These are phyloP conservation scores for Rubroboletus pulcherrimus DNA, from an alignment of 768 basidiomycete genomes.

Conservation along the genomic window DNA sequence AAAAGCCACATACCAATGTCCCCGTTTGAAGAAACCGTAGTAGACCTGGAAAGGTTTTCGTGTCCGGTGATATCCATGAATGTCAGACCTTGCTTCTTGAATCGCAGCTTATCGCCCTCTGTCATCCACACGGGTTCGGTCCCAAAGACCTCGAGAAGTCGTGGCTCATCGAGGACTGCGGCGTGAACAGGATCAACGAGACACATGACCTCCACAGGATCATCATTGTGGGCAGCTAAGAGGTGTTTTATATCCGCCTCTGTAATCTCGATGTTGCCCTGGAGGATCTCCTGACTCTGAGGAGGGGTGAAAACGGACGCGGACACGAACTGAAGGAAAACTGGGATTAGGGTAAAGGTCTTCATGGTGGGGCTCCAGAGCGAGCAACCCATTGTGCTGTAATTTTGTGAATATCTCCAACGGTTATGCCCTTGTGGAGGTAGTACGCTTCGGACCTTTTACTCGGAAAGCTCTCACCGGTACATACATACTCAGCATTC, in stretches of 20 bases:
- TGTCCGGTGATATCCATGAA: conserved; percentile 16
- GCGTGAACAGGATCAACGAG: conserved; percentile 12
- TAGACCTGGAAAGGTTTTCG: background rate
- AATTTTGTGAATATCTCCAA: no score
- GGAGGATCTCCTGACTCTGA: background rate
- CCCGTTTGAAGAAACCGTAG: background rate
- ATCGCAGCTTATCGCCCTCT: conserved; percentile 14
- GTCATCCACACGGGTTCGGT: conserved; percentile 16
- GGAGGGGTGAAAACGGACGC: background rate
- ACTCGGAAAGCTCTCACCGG: background rate
- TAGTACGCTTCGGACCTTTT: background rate
- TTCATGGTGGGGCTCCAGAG: background rate
- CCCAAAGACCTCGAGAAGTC: conserved; percentile 14
- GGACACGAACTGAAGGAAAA: background rate
- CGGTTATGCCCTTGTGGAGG: background rate
- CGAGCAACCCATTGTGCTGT: no score
- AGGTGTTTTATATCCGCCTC: conserved; percentile 1
- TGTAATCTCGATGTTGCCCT: background rate
- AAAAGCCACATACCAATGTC: background rate
- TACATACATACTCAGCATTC: background rate
- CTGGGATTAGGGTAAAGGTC: background rate
- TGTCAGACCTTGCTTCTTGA: conserved; percentile 6
- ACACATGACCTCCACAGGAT: conserved; percentile 16
- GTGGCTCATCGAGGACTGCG: conserved; percentile 13
- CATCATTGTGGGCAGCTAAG: conserved; percentile 2